Evolutionary conservation across 139 green algal genomes (phyloP), one percentile per base, ranked within the genome.

Genomic region (Edaphochlamys debaryana): DNA sequence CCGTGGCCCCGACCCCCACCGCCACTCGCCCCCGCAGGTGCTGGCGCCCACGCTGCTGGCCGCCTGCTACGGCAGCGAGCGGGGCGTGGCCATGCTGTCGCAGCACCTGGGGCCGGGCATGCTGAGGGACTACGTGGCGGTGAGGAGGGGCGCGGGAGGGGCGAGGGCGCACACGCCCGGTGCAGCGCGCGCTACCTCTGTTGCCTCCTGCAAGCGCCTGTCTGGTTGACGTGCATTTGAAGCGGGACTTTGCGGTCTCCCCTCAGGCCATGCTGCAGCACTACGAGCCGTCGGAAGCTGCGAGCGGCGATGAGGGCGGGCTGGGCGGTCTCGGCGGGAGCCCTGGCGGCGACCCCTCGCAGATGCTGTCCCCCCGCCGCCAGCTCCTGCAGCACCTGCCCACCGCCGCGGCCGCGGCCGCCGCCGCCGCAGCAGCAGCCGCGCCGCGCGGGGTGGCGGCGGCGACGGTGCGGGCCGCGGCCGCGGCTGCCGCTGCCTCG

Each of bases 1-100:
- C n/a, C n/a, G n/a, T n/a, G n/a, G n/a, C n/a, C n/a, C n/a, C n/a
- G n/a, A n/a, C n/a, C n/a, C n/a, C n/a, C n/a, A n/a, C n/a, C n/a
- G n/a, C n/a, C n/a, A n/a, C n/a, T n/a, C n/a, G n/a, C n/a, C n/a
- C n/a, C n/a, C n/a, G n/a, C 76, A 86, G 80, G 88, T 93, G 36
- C 69, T 88, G 9, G 69, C 89, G 77, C 87, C 89, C 17, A 92
- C 88, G 25, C 78, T 93, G 80, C 67, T 93, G 50, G 71, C 79
- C 0, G 87, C 82, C 48, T 91, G 85, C 64, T 87, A 84, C 67
- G 48, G 73, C 11, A 89, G 86, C 32, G 86, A 91, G 17, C 62
- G 86, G 17, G 62, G 79, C 2, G 88, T 79, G 54, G 86, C 89
- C 56, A 63, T 86, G 17, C 74, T 87, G 41, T 45, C 73, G 54